Evolutionary conservation across 768 basidiomycete species (phyloP).

Genomic region (Leucocoprinus birnbaumii): DNA sequence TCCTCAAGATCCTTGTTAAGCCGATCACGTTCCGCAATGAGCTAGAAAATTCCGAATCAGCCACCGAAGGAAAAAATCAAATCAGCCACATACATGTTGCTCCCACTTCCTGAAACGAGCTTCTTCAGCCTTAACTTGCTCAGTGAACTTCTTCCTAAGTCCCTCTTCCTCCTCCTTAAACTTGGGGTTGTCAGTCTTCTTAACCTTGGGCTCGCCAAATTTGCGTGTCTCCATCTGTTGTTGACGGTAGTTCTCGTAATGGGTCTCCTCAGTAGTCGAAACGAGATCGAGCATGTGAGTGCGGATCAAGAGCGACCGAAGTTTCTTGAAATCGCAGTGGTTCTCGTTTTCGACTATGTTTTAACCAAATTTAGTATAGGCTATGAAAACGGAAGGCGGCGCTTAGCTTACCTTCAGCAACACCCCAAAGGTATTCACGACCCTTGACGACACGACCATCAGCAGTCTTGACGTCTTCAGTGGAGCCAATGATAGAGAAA

Average conservation of each 20-base stretch:
- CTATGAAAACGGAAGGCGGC: slow-evolving; percentile 15
- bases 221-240: slow-evolving; percentile 99
- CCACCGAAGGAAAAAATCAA: not conserved
- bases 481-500: slow-evolving; percentile 98
- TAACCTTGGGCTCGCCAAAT: slow-evolving; percentile 97
- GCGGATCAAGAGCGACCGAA: slow-evolving; percentile 91
- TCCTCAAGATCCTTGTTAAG: slow-evolving; percentile 98
- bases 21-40: slow-evolving; percentile 96
- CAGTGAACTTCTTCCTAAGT: slow-evolving; percentile 95
- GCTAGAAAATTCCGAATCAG: slow-evolving; percentile 41
- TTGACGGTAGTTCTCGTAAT: slow-evolving; percentile 98
- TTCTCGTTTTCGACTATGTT: slow-evolving; percentile 92
- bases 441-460: slow-evolving; percentile 96
- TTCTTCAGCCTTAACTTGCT: slow-evolving; percentile 99
- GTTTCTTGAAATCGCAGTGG: slow-evolving; percentile 99
- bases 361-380: not conserved
- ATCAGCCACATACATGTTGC: slow-evolving; percentile 72
- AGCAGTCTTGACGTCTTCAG: slow-evolving; percentile 86
- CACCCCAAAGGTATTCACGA: slow-evolving; percentile 98
- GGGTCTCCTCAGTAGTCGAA: slow-evolving; percentile 90
- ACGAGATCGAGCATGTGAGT: slow-evolving; percentile 99
- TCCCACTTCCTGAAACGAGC: slow-evolving; percentile 99
- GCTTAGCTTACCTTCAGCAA: slow-evolving; percentile 78
- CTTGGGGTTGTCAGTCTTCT: slow-evolving; percentile 98
- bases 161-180: slow-evolving; percentile 99